Conservation (phyloP, 208 protist genomes). For the Leishmania amazonensis region DNA sequence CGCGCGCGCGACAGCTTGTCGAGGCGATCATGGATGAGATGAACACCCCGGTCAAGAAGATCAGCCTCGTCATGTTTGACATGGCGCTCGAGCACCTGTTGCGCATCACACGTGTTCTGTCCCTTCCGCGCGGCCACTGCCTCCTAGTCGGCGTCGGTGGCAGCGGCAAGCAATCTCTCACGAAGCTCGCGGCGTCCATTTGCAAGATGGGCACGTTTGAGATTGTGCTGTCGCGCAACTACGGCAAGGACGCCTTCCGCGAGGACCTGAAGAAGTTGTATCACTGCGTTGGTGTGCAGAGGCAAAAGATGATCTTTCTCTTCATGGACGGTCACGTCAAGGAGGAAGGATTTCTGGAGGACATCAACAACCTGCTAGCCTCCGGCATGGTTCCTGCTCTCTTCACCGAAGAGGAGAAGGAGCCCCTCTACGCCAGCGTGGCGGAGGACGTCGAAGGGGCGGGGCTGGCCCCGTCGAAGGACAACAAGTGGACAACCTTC, state of each 20-base stretch:
- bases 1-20: conserved; percentile 81
- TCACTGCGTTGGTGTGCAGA: conserved; percentile 89
- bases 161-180: conserved; percentile 97
- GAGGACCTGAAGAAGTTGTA: conserved; percentile 98
- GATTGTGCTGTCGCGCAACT: conserved; percentile 97
- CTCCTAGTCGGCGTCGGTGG: conserved; percentile 98
- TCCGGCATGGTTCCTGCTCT: conserved; percentile 98
- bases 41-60: conserved; percentile 89
- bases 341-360: conserved; percentile 98
- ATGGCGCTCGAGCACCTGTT: conserved; percentile 98
- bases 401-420: conserved; percentile 98
- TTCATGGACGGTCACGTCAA: conserved; percentile 99
- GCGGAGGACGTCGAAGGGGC: conserved; percentile 86
- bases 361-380: conserved; percentile 99
- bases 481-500: conserved; percentile 98
- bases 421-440: conserved; percentile 93
- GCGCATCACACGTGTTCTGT: conserved; percentile 96
- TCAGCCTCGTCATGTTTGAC: conserved; percentile 99
- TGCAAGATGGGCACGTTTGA: conserved; percentile 96
- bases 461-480: conserved; percentile 93
- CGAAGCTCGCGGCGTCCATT: conserved; percentile 94
- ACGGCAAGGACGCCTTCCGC: conserved; percentile 97
- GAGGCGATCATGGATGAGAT: conserved; percentile 96
- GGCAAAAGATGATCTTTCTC: conserved; percentile 96
- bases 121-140: conserved; percentile 96